Base-by-base conservation (phyloP, 345 rosid species). In the Mangifera indica region DNA sequence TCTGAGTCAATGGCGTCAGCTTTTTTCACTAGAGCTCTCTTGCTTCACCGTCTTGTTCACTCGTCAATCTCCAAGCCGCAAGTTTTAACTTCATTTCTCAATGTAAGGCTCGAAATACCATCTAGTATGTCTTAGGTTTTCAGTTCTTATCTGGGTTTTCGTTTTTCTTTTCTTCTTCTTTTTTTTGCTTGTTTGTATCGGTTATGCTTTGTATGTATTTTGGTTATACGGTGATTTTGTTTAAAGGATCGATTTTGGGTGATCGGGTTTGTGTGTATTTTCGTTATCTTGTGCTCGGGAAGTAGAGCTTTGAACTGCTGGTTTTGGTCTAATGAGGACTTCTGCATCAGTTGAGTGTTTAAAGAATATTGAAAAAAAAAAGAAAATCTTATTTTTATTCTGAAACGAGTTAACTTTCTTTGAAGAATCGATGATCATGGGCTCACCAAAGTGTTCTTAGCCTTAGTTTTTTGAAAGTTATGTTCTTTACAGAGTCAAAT, bases 1-100 rank as follows among this genome's bases (percentile, higher is more conserved):
- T 70, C 32, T 24, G 72, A 82, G 40, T 83, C 76, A 26, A 88
- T 90, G 90, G 90, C 93, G 53, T 81, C 91, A 13, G 11, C 86
- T 17, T 74, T 79, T 78, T 76, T 87, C 77, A 44, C 85, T 63
- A 83, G 86, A 73, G 32, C 76, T 29, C 74, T 88, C 21, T 53
- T 74, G 76, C 80, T 86, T 68, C 86, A 73, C 76, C 90, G 93
- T 69, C 52, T 86, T 71, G 54, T 84, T 74, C 68, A 56, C 48
- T 59, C 74, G 69, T 80, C 86, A 18, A 7, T 65, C 58, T 72
- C 84, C 57, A 85, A 74, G 56, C 52, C 80, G 34, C 74, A 60
- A 49, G 54, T 67, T 74, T 67, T 81, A 66, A 60, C 79, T 22
- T 51, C 84, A 57, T 74, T 87, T 60, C 63, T 76, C n/a, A 80